Base-by-base conservation (phyloP, 2,329 filamentous ascomycete genomes). In the Aureobasidium sp. region DNA sequence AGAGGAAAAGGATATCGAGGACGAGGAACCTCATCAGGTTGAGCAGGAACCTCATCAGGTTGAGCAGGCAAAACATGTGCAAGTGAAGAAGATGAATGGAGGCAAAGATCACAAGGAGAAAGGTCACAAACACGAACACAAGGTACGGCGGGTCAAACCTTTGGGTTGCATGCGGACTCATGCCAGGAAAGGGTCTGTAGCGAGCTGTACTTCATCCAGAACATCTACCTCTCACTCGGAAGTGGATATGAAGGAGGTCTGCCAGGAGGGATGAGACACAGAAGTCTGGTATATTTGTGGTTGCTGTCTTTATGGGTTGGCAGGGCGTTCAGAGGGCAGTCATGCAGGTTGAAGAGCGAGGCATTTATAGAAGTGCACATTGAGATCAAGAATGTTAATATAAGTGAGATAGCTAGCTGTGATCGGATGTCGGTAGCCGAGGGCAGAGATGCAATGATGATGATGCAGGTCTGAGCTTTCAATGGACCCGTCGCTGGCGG, bases 401-500 rank as follows among this genome's bases (percentile, higher is more conserved):
- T 56, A 56, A 27, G 42, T 23, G 42, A 46, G 10, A 27, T 46
- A 13, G 12, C 34, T 37, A 37, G 34, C 34, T 15, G 13, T 26
- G 26, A 32, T 55, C 36, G 3, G 51, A 41, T 13, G 50, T 39
- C 55, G 55, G 53, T 47, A 46, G 55, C 55, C 55, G 55, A 58
- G 55, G 55, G 55, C 55, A 36, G 36, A 27, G 29, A 39, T 56
- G 51, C 47, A 50, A 50, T 50, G 15, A 44, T 50, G 15, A 44
- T 58, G 55, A 47, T 57, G 53, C 53, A 27, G 55, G 55, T 47
- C 41, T 36, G 55, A 58, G 55, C 55, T 46, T 58, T 47, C 29
- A 41, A 27, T 47, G 41, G 23, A 36, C 20, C 32, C 32, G 32
- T 34, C 32, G 32, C 32, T 10, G 55, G 8, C 42, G 29, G 26